Base-by-base conservation (phyloP, 441 rosid species). In the Kokia cookei region DNA sequence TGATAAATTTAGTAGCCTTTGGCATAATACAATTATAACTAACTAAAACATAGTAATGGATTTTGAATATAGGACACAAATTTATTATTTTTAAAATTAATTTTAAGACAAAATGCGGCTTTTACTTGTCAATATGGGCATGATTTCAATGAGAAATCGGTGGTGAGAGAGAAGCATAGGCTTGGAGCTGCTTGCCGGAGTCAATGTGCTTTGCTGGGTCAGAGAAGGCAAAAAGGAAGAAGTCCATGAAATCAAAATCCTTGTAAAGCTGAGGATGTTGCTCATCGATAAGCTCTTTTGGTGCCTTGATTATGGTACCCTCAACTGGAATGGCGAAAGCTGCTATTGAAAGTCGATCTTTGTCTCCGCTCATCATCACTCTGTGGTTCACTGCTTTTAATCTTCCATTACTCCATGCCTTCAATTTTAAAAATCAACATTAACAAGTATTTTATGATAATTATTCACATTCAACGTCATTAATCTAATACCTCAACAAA, bases 321-420 rank as follows among this genome's bases (percentile, higher is more conserved):
- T 71, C 65, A 1, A 27, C n/a, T n/a, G 77, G 82, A 69, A 68
- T 51, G 0, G 67, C 79, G 3, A 79, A 32, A 15, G 47, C 47
- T 22, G 26, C 82, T 4, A 75, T 1, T 1, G 79, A 48, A 35
- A 66, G 72, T 19, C 82, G 47, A 5, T 76, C 75, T 69, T 55
- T 66, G 27, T 62, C 47, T 32, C 57, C 77, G 4, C 58, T 73
- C 69, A 69, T 73, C 50, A 40, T 66, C 47, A 80, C 82, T 24
- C 72, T 72, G 2, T 80, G 80, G 14, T 70, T 80, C 59, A 22
- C 80, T 2, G 79, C 82, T 42, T 69, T 75, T 67, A 76, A 13
- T 63, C 80, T 80, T 0, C 82, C 79, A 26, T 80, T 76, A 50
- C 77, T 79, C 82, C 82, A 75, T 26, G 76, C 82, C 81, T 78